Evolutionary conservation across 2,329 filamentous ascomycete species (phyloP), one percentile per base, ranked within the genome.

Genomic region (Pyricularia pennisetigena): DNA sequence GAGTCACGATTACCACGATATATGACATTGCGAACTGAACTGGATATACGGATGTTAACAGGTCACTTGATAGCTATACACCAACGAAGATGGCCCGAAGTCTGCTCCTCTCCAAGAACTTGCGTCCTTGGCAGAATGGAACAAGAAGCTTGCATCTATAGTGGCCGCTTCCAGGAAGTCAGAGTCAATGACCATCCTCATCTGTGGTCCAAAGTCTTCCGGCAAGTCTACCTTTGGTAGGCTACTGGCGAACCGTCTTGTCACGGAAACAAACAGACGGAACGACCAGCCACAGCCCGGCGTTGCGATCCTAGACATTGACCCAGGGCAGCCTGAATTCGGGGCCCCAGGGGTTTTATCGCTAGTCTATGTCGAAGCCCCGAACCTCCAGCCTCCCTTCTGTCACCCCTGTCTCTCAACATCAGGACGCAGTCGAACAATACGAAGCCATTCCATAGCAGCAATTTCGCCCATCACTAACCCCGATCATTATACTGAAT

Each of bases 241-340:
- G 65, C 76, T 92, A 4, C 79, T 94, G 2, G 78, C 83, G 9
- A 94, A 94, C 73, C 84, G 86, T 12, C 78, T 92, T 9, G 76
- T 92, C n/a, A 90, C 87, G 3, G 76, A 79, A 64, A 73, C 74
- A 69, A 70, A 64, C 2, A 70, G 68, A 69, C 70, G 68, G 70
- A 72, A 72, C 73, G 72, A 72, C 72, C 54, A 73, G 24, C 68
- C 71, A n/a, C 72, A 75, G 71, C 69, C 73, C 1, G 70, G 77
- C 66, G 80, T 90, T 29, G 83, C 82, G 68, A 80, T 90, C n/a
- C 82, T 95, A 7, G 92, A 95, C 72, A 81, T 94, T 10, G 91
- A 95, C 74, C 90, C 90, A 0, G 89, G 88, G 0, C 91, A 93
- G 73, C 90, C 91, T 2, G 91, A 94, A 74, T 93, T 90, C 74